Percentiles rank a stretch among this genome's conserved stretches.
phyloP scores from a whole-genome alignment of 192 early-diverging fungal species.

The Coemansia sp. region DNA sequence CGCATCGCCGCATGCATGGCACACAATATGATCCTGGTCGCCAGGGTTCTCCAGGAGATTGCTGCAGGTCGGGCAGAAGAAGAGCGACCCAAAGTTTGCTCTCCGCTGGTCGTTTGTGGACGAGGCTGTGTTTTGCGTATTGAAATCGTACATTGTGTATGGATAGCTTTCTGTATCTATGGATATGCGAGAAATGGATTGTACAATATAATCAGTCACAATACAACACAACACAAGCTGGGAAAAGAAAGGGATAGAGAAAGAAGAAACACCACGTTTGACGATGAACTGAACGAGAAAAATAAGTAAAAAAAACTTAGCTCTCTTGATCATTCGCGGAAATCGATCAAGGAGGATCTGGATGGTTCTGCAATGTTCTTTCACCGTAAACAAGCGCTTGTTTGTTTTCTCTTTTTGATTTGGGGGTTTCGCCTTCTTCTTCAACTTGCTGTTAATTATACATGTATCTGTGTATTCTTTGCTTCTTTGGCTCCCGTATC shows the following conservation, averaged over 20 bases:
- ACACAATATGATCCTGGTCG: constrained; percentile 75
- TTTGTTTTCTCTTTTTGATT: not conserved
- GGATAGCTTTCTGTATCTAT: not conserved
- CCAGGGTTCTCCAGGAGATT: constrained; percentile 86
- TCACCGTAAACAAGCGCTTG: not conserved
- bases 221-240: too few relatives aligned
- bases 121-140: not conserved
- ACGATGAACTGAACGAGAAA: too few relatives aligned
- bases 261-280: too few relatives aligned
- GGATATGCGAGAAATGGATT: too few relatives aligned
- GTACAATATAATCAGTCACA: too few relatives aligned
- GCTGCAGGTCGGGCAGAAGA: constrained; percentile 91
- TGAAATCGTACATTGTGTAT: not conserved
- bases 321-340: not conserved
- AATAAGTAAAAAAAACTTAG: too few relatives aligned
- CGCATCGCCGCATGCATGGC: constrained; percentile 75
- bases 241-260: too few relatives aligned
- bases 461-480: not conserved
- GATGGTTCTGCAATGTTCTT: not conserved
- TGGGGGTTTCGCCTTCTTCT: not conserved
- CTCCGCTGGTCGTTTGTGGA: constrained; percentile 26
- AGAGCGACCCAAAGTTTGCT: constrained; percentile 66
- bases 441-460: not conserved
- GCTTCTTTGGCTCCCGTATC: not conserved
- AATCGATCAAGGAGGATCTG: not conserved